Base-by-base conservation (phyloP, 345 rosid genomes). In the Brassica nigra region DNA sequence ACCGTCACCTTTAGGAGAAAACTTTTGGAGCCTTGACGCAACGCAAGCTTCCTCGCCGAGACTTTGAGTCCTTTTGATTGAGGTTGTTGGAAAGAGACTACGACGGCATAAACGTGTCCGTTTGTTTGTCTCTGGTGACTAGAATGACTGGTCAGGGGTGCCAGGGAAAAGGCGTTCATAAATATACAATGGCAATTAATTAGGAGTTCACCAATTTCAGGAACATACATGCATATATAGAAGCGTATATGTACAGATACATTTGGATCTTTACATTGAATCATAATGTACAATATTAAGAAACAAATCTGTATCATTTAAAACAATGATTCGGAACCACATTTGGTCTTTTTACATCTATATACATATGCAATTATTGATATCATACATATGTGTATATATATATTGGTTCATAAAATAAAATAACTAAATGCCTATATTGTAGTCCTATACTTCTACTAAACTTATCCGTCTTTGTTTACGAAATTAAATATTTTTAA, bases 1-100 rank as follows among this genome's bases (percentile, higher is more conserved):
- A 23, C 27, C 27, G 27, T 23, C 27, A 23, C 27, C 27, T 23
- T 23, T 23, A 23, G 27, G 27, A 23, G 27, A 23, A 23, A 23
- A 23, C 83, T 92, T 77, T 95, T 92, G 91, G 55, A 89, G 80
- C 33, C 86, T 95, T 16, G 96, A 91, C 1, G 89, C 96, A 34
- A 92, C 1, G 89, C 96, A 34, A 92, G 90, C 87, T 87, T 94
- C 89, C 97, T 87, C 49, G 90, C 89, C 36, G 93, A 92, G 9
- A 87, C 85, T 4, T 68, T 12, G 18, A 23, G 62, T n/a, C 18
- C 57, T 52, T 52, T n/a, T 5, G 57, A 52, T 5, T n/a, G 57
- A n/a, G 57, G 20, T n/a, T 52, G 57, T 52, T 52, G n/a, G 57
- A 15, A 52, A n/a, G 20, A n/a, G 18, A 52, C 4, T 52, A 49